Evolutionary conservation across 495 filamentous ascomycete species (phyloP).

Genomic region (Lepraria neglecta): DNA sequence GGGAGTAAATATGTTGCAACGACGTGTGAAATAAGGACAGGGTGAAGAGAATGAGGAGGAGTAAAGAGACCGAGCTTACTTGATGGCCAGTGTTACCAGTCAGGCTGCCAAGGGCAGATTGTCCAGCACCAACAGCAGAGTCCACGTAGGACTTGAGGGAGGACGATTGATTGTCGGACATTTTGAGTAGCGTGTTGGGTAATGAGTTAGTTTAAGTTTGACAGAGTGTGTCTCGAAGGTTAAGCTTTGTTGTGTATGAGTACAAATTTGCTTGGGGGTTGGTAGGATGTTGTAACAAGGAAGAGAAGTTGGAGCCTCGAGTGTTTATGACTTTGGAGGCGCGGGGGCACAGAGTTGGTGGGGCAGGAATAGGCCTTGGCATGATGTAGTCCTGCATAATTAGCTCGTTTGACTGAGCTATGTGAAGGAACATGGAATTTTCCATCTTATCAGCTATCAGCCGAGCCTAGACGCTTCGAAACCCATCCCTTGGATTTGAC

Average conservation of each 20-base stretch:
- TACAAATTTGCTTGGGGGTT: not conserved
- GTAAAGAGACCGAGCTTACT: constrained; percentile 36
- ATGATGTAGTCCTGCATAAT: not conserved
- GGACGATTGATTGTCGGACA: constrained; percentile 64
- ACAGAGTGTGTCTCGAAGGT: not conserved
- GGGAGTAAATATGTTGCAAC: not conserved
- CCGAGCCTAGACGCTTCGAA: too few species aligned
- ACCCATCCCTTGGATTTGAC: not conserved
- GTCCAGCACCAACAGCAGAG: constrained; percentile 64
- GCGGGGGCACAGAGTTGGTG: not conserved
- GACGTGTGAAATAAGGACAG: not conserved
- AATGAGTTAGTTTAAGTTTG: not conserved
- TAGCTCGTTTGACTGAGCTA: too few species aligned
- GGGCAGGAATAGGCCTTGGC: constrained; percentile 8
- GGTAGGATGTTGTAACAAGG: not conserved
- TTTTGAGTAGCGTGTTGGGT: constrained; percentile 27
- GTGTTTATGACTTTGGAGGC: not conserved
- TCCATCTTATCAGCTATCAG: not conserved
- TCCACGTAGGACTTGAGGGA: constrained; percentile 78
- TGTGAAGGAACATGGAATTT: not conserved
- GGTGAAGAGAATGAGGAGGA: not conserved
- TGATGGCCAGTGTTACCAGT: constrained; percentile 68
- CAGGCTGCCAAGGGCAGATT: constrained; percentile 62
- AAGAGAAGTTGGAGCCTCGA: not conserved
- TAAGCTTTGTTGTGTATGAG: not conserved